These are phyloP conservation scores for Apium graveolens DNA, from an alignment of 129 eudicot genomes.

Conservation along the genomic window DNA sequence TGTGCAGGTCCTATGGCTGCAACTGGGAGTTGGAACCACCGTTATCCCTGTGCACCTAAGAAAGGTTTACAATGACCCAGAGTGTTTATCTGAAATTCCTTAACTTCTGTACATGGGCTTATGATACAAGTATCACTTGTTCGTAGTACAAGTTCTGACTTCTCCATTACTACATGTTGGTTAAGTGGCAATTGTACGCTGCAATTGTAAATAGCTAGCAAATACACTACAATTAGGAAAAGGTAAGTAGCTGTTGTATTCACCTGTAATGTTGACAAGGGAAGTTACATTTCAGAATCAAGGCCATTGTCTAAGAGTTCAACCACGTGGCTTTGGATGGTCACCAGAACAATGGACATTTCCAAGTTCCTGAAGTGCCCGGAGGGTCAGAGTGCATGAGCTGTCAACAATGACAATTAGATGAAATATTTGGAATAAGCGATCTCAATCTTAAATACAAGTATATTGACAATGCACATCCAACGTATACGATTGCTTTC, in stretches of 20 bases:
- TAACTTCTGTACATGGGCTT: slow-evolving; percentile 1
- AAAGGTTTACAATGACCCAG: background rate
- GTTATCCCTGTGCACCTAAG: background rate
- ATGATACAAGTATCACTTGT: background rate
- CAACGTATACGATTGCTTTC: too few species aligned
- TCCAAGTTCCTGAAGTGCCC: too few species aligned
- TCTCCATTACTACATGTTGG: background rate
- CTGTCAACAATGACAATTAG: too few species aligned
- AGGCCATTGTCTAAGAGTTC: too few species aligned
- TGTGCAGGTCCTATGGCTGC: slow-evolving; percentile 25
- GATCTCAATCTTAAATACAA: too few species aligned
- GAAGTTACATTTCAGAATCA: background rate
- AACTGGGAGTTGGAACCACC: slow-evolving; percentile 20
- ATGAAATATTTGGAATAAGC: too few species aligned
- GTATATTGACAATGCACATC: too few species aligned
- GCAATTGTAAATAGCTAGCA: too few species aligned
- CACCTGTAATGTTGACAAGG: background rate
- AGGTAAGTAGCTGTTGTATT: background rate
- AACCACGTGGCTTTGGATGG: too few species aligned
- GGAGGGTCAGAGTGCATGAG: too few species aligned
- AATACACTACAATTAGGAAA: background rate
- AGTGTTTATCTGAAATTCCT: background rate
- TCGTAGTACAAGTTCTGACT: background rate
- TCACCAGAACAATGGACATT: too few species aligned
- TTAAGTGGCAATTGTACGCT: background rate